Evolutionary conservation across 2,329 filamentous ascomycete species (phyloP), one percentile per base, ranked within the genome.

Genomic region (Aspergillus alliaceus): DNA sequence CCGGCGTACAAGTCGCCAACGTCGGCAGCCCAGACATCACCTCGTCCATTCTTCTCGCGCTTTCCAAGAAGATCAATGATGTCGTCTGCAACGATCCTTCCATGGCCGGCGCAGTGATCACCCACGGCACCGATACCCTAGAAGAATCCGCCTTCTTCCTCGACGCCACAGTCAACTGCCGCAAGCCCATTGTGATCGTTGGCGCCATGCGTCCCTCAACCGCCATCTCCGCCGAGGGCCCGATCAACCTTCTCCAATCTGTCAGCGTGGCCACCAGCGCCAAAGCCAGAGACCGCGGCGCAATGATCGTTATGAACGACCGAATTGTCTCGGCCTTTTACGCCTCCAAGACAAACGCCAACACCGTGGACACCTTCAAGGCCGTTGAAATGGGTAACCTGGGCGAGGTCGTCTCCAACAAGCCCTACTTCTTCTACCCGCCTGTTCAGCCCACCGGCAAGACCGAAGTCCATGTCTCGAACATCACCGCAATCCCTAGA

Each of bases 101-200:
- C 34, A 67, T 70, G 62, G 59, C 64, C 7, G 67, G 64, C 4
- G 66, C 68, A 44, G 61, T 69, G 32, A 74, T 89, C 53, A 87
- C 86, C 0, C 86, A 88, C 64, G 86, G 86, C 48, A 88, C 86
- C 8, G 86, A 89, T 64, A 86, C 84, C 0, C 75, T 88, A 1
- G 85, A 87, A 64, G 85, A 88, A 69, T 82, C 82, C 0, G 82
- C 84, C 8, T 87, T 87, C 74, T 87, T 86, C 73, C 73, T 88
- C 8, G 82, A 87, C 60, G 71, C 83, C 3, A 85, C 83, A 0
- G 68, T 86, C 32, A 80, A 80, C 62, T 83, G 79, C 42, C 76
- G 77, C 29, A 87, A 87, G 69, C 85, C 85, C 0, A 77, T 88
- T 5, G 79, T 87, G 4, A 66, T 85, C 24, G 85, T 85, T 1